Base-by-base conservation (phyloP, 306 rosid species). In the Castanopsis chinensis region DNA sequence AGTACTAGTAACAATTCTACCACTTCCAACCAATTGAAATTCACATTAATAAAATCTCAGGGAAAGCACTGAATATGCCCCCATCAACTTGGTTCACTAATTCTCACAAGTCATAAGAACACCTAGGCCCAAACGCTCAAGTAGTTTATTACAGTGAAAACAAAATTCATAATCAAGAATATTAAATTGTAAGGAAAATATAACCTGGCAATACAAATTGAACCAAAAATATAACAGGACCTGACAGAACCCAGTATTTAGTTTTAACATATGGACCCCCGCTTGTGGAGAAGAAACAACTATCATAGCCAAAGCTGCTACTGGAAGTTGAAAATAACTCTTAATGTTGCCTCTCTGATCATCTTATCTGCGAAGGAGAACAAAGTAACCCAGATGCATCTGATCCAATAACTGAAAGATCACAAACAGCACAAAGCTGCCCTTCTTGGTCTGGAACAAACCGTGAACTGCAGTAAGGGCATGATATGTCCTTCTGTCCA, bases 381-480 rank as follows among this genome's bases (percentile, higher is more conserved):
- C 98, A 94, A 37, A 91, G 84, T 88, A 94, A 86, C 53, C 98
- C 98, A 64, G 98, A 92, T 55, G 97, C 97, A 86, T 94, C 96
- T 4, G 92, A 93, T 33, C 97, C 98, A 32, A 89, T 91, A 6
- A 90, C 90, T 15, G 98, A 88, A 82, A 94, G 93, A 32, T 91
- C 96, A 86, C 98, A 94, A 72, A 94, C 96, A 43, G 90, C 35
- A 69, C 98, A 92, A 21, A 92, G 79, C 89, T 83, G 84, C 52
- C 96, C 98, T 80, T 89, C 94, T 82, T 92, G 94, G 82, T 75
- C 78, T 61, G 89, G 92, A 80, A 94, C 97, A 82, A 94, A 94
- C 74, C 97, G 92, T 18, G 98, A 83, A 83, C 86, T 92, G 77
- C 98, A 94, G 55, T 86, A 94, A 0, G 98, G 94, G 89, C 98